phyloP scores from a whole-genome alignment of 208 protist species.

The Acanthamoeba triangularis region DNA sequence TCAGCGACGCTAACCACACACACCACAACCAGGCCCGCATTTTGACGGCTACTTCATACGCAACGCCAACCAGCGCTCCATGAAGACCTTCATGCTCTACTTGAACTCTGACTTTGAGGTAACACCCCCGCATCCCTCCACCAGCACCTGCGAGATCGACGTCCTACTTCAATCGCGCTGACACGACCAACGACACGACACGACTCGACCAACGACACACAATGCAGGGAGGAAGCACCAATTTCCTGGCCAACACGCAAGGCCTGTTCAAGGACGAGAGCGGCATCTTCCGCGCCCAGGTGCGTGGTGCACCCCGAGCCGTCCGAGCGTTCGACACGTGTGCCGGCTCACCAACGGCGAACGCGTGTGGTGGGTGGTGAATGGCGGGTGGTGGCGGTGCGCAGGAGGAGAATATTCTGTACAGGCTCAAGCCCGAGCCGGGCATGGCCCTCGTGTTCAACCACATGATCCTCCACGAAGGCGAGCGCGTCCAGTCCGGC shows the following conservation, averaged over 20 bases:
- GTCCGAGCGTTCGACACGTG: no score
- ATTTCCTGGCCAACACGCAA: conserved; percentile 39
- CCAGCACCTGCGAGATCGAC: no score
- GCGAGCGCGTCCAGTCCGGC: neutral
- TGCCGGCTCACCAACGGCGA: no score
- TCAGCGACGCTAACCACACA: no score
- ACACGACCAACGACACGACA: no score
- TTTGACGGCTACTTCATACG: conserved; percentile 58
- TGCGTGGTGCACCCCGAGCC: no score
- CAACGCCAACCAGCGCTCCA: conserved; percentile 7
- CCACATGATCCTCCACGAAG: conserved; percentile 69
- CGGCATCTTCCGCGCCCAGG: conserved; percentile 58
- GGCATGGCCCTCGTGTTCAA: conserved; percentile 77
- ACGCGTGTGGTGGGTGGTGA: no score
- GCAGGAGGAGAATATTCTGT: conserved; percentile 56
- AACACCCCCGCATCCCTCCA: neutral
- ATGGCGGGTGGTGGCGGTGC: no score
- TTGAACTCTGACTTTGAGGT: conserved; percentile 59
- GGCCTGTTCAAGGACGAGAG: conserved; percentile 52
- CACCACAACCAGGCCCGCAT: conserved; percentile 14
- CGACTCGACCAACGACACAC: no score
- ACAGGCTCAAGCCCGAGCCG: conserved; percentile 48
- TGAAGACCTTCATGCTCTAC: conserved; percentile 79
- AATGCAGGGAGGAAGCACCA: conserved; percentile 21
- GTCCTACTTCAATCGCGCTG: no score